A percentile compares a stretch with the other conserved stretches of the same genome.
These are phyloP conservation scores for Camillea tinctor DNA, from an alignment of 2,329 filamentous ascomycete species.

Conservation along the genomic window DNA sequence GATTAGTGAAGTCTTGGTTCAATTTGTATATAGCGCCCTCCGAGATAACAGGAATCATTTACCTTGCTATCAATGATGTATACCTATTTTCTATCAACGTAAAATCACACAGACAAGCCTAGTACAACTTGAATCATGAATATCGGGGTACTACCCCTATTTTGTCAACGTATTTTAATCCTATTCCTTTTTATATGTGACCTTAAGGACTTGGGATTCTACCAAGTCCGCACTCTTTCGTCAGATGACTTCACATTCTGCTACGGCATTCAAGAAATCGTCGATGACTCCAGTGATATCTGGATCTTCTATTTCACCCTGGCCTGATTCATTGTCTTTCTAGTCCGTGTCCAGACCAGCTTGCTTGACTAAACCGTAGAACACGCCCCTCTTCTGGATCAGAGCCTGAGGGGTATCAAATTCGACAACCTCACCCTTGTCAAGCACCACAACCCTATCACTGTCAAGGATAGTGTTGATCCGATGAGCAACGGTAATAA, in stretches of 20 bases:
- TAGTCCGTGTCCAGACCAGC: constrained; percentile 66
- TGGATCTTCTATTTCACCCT: background rate
- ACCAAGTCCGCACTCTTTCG: background rate
- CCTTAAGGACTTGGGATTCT: background rate
- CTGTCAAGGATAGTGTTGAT: constrained; percentile 94
- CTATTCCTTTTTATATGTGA: background rate
- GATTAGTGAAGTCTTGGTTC: background rate
- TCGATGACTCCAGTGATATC: background rate
- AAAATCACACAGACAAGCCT: background rate
- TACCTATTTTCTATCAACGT: background rate
- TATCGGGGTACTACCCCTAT: background rate
- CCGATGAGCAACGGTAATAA: constrained; percentile 96
- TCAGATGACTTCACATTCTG: background rate
- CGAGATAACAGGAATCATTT: background rate
- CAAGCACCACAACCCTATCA: constrained; percentile 90
- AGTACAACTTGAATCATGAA: background rate
- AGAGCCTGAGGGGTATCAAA: constrained; percentile 85
- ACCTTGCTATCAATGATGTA: background rate
- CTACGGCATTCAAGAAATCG: background rate
- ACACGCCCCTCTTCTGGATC: constrained; percentile 72
- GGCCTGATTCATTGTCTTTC: background rate
- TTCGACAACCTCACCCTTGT: constrained; percentile 85
- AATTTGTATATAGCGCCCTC: background rate
- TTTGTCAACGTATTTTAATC: background rate
- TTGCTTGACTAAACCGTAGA: constrained; percentile 89